Evolutionary conservation across 768 basidiomycete genomes (phyloP), one percentile per base, ranked within the genome.

Genomic region (Lanmaoa pseudosensibilis): DNA sequence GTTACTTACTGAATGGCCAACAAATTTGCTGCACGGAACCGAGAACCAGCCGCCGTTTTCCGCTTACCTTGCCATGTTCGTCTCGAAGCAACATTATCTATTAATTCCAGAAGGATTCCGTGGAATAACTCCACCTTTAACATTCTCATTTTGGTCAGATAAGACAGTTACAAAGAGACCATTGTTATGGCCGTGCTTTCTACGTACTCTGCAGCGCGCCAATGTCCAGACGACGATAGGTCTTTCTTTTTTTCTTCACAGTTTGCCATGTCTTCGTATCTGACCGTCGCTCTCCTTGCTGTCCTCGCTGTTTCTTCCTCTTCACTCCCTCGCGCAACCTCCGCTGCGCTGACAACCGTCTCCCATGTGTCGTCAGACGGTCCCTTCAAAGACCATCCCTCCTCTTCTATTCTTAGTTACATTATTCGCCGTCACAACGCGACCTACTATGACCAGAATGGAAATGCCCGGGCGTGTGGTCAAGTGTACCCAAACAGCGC

Each of bases 381-480:
- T 1, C 16, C 52, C n/a, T 59, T 32, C 46, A 44, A 72, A 50
- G 78, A 71, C 9, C 48, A 2, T 50, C 19, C 33, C 11, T 21
- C 2, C 23, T 0, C 13, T 21, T 21, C 50, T 21, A 25, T 19
- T 27, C n/a, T 4, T 33, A 10, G 12, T 12, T 54, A 57, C 16
- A 52, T 55, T 30, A 13, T 49, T 18, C 34, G 15, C 46, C 52
- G n/a, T n/a, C n/a, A 30, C 32, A 85, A 83, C 57, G 86, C 81
- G 37, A 88, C 86, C 3, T 88, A 71, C 70, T 92, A 80, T 77
- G 81, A 77, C 73, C 90, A 92, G 77, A 74, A 82, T 46, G 88
- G 87, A 46, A 77, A 77, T 36, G 77, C 89, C 9, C 94, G 94
- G 52, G 89, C 91, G 6, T 97, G 95, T 71, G 95, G 94, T 44